These are phyloP conservation scores for Sporobolomyces pararoseus DNA, from an alignment of 768 basidiomycete genomes.

Conservation along the genomic window DNA sequence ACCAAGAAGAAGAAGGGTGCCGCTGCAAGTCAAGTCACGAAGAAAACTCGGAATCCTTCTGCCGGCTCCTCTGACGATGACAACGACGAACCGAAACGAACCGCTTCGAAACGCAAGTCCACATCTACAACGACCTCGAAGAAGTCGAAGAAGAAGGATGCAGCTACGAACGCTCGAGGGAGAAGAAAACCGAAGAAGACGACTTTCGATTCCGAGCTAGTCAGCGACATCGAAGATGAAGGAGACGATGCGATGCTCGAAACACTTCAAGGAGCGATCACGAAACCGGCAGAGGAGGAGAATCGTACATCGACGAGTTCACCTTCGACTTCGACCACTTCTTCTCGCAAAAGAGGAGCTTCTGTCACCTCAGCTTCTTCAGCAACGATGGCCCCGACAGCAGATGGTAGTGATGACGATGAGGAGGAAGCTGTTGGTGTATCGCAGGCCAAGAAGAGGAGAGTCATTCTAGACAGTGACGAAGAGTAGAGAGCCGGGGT, in stretches of 20 bases:
- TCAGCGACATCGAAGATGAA: conserved; percentile 28
- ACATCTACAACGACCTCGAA: neutral
- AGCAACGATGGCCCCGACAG: neutral
- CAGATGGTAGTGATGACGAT: neutral
- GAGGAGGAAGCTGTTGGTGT: conserved; percentile 2
- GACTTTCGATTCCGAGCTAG: conserved; percentile 6
- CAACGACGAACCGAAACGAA: neutral
- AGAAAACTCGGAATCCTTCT: neutral
- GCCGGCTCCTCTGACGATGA: neutral
- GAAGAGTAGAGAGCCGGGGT: conserved; percentile 9
- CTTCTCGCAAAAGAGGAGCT: conserved; percentile 24
- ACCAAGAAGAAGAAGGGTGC: conserved; percentile 19
- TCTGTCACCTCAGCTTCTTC: neutral
- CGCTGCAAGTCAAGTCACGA: neutral
- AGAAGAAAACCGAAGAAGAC: conserved; percentile 21
- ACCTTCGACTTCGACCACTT: neutral
- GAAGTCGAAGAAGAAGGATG: conserved; percentile 15
- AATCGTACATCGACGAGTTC: neutral
- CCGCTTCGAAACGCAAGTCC: neutral
- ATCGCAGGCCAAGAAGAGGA: conserved; percentile 36
- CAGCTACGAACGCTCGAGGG: neutral
- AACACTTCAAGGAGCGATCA: neutral
- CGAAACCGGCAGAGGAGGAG: neutral
- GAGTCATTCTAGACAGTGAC: conserved; percentile 31
- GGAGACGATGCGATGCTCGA: conserved; percentile 14